Base-by-base conservation (phyloP, 257 asterid genomes). In the Nemophila menziesii region DNA sequence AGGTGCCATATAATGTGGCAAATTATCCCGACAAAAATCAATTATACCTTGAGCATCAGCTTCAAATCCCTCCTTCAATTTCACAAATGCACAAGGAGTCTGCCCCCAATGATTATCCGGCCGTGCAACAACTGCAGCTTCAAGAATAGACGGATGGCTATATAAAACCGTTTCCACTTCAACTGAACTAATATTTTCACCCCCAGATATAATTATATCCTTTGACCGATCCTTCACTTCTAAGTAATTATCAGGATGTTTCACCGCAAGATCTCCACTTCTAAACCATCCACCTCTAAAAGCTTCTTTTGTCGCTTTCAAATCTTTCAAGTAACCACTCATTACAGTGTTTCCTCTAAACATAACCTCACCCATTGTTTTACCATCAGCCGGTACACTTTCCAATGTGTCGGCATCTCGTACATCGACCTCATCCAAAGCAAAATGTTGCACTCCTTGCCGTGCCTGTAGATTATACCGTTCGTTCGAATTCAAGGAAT, bases 21-120 rank as follows among this genome's bases (percentile, higher is more conserved):
- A 42, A n/a, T 50, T 54, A 11, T 68, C 65, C 54, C 68, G 44
- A 44, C 75, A 63, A 20, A 63, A 68, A 27, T 46, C 21, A 12
- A 58, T 63, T n/a, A 68, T 51, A 5, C 63, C 75, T 29, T 51
- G 44, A 41, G 45, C 44, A 12, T 12, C 24, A 39, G 20, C 50
- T 5, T 44, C 40, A n/a, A 18, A 58, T 20, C 65, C 68, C 12
- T 68, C 59, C 42, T 68, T 63, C 58, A 63, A 36, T 46, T 51
- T 63, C 40, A 68, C 64, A 16, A 68, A 63, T 10, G 75, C 75
- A 21, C 75, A 68, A 1, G 75, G 67, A 4, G 70, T 68, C 60
- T 68, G 67, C 8, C 75, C 74, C 75, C 75, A 68, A 21, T 62
- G 57, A 26, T 54, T 21, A 55, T 68, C 70, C 15, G 75, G 75